Evolutionary conservation across 2,329 filamentous ascomycete species (phyloP).

Genomic region (Phialophora macrospora): DNA sequence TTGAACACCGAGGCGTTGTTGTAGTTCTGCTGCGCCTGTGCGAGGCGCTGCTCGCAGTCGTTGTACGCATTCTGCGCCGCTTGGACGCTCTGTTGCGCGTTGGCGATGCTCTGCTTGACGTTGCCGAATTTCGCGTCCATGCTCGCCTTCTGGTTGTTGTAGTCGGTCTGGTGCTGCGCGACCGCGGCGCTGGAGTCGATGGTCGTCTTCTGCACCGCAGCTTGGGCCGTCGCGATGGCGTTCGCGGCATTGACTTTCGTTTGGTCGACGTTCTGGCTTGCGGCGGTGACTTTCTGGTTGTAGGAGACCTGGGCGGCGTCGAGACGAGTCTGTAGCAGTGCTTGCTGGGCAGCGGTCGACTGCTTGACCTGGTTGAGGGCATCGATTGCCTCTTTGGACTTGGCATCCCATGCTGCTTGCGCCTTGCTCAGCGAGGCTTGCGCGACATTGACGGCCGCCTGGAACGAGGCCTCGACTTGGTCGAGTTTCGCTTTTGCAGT

Average conservation of each 20-base stretch:
- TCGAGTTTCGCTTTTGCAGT: slow-evolving; percentile 5
- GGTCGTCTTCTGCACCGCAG: neutral
- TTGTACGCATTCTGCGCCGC: slow-evolving; percentile 4
- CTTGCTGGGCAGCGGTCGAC: slow-evolving; percentile 5
- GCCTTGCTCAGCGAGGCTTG: slow-evolving; percentile 4
- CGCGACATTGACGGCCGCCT: neutral
- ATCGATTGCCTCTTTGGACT: neutral
- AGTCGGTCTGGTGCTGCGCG: slow-evolving; percentile 2
- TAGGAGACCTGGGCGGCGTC: neutral
- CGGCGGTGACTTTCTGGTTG: slow-evolving; percentile 8
- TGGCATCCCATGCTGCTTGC: neutral
- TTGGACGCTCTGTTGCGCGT: slow-evolving; percentile 1
- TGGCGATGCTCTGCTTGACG: neutral
- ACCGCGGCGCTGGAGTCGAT: neutral
- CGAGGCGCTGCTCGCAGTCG: slow-evolving; percentile 7
- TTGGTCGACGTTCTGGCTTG: neutral
- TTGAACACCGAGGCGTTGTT: neutral
- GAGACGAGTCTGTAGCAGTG: neutral
- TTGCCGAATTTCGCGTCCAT: slow-evolving; percentile 7
- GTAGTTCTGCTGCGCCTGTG: neutral
- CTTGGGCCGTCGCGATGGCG: neutral
- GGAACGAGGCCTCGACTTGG: slow-evolving; percentile 2
- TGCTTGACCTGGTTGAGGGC: slow-evolving; percentile 4
- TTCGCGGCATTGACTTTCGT: slow-evolving; percentile 3
- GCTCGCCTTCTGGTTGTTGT: slow-evolving; percentile 1